Evolutionary conservation across 2,329 filamentous ascomycete genomes (phyloP).

Genomic region (Venturia asperata): DNA sequence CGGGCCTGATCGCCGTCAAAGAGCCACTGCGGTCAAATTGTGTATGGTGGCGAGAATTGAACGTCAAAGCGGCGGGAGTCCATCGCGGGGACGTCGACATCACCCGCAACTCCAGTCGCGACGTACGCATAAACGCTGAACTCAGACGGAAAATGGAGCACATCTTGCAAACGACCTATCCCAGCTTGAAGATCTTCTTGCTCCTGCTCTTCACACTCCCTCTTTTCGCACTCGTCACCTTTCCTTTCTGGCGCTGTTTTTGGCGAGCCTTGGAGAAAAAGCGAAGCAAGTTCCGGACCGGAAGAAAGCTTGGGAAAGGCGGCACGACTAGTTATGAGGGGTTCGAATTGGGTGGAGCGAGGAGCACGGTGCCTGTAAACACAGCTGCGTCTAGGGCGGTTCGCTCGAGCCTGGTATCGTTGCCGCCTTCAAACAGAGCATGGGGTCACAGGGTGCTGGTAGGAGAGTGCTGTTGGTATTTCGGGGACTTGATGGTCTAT

Average conservation of each 20-base stretch:
- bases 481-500: background rate
- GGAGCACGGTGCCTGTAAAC: background rate
- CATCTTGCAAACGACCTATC: background rate
- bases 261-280: background rate
- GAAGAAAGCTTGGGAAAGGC: background rate
- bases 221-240: background rate
- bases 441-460: background rate
- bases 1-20: background rate
- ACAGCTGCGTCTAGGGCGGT: background rate
- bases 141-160: background rate
- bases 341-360: background rate
- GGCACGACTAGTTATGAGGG: too few relatives aligned
- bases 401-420: background rate
- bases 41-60: background rate
- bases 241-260: background rate
- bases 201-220: background rate
- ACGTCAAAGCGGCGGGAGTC: background rate
- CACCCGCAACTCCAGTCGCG: background rate
- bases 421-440: background rate
- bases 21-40: background rate
- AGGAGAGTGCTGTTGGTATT: background rate
- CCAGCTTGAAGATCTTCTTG: background rate
- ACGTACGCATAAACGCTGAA: background rate
- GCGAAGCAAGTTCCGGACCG: background rate
- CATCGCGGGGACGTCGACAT: background rate